A percentile compares a stretch with the other conserved stretches of the same genome.
phyloP scores from a whole-genome alignment of 163 green algal species.

The Scenedesmus sp. region DNA sequence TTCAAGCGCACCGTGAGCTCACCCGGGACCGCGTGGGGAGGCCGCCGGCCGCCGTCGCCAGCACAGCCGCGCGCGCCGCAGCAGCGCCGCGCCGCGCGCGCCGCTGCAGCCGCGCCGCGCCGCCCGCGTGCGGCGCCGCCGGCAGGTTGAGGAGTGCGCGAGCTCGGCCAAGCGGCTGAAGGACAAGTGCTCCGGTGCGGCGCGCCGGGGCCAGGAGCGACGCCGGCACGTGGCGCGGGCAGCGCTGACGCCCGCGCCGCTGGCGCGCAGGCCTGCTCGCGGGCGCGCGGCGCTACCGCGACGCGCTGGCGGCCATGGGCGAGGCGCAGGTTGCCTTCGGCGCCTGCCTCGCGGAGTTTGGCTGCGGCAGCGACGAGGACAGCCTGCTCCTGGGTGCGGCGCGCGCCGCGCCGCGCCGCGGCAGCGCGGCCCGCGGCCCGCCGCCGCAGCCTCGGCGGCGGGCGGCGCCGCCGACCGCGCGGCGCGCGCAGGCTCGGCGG shows the following conservation, averaged over 20 bases:
- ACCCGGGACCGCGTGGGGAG: too few species aligned
- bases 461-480: not conserved
- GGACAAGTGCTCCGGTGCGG: constrained; percentile 24
- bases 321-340: constrained; percentile 36
- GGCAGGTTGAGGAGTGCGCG: constrained; percentile 44
- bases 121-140: not conserved
- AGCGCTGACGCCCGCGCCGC: too few species aligned
- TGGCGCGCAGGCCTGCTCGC: constrained; percentile 31
- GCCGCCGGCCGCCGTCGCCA: not conserved
- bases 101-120: not conserved
- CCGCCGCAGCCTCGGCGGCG: not conserved
- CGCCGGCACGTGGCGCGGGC: too few species aligned
- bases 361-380: constrained; percentile 37
- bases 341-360: constrained; percentile 37
- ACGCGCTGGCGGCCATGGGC: constrained; percentile 34
- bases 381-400: constrained; percentile 40
- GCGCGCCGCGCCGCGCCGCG: not conserved
- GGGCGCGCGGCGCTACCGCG: constrained; percentile 37
- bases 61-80: not conserved
- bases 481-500: constrained; percentile 24
- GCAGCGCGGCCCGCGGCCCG: too few species aligned
- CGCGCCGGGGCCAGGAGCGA: too few species aligned
- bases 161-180: constrained; percentile 40
- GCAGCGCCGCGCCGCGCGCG: not conserved
- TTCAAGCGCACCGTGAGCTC: constrained; percentile 31